Base-by-base conservation (phyloP, 2,329 filamentous ascomycete genomes). In the Ceratocystis huliohia region DNA sequence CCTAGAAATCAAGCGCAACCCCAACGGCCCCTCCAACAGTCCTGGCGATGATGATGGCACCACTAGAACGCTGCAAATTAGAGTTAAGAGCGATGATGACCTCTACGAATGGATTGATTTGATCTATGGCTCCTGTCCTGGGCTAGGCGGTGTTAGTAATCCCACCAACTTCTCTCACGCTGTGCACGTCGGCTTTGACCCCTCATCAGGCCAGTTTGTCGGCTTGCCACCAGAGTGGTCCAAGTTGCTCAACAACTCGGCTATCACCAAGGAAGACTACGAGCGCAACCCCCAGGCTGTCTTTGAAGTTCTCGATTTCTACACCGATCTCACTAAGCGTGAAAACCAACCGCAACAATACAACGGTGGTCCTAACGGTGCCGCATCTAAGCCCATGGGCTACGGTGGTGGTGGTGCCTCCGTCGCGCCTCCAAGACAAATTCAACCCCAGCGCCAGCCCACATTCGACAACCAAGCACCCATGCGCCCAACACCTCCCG, bases 91-190 rank as follows among this genome's bases (percentile, higher is more conserved):
- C 66, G 94, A 99, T 73, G 93, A 96, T 73, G 94, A 99, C 71
- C 85, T 99, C 65, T 99, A 99, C 76, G 91, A 96, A 72, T 99
- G 94, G 94, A 96, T 97, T 73, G 94, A 99, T 76, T 90, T 92
- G 75, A 95, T 99, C 70, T 97, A 97, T 75, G 91, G 93, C 71
- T 88, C 93, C 70, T 97, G 93, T 75, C 94, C 94, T 20, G 93
- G 91, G 69, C 96, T 97, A 91, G 92, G 94, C 69, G 94, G 94
- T 71, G 94, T 99, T 66, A 96, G 93, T 78, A 96, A 97, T 76
- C 94, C 94, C 5, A 97, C 94, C 70, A 96, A 97, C 79, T 99
- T 99, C 78, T 91, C 89, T 28, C 94, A 99, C 75, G 88, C 92
- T 61, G 92, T 99, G 28, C 94, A 99, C 75, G 94, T 99, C 70